Conservation (phyloP, 1,284 basidiomycete genomes). For the Macrocystidia cucumis region DNA sequence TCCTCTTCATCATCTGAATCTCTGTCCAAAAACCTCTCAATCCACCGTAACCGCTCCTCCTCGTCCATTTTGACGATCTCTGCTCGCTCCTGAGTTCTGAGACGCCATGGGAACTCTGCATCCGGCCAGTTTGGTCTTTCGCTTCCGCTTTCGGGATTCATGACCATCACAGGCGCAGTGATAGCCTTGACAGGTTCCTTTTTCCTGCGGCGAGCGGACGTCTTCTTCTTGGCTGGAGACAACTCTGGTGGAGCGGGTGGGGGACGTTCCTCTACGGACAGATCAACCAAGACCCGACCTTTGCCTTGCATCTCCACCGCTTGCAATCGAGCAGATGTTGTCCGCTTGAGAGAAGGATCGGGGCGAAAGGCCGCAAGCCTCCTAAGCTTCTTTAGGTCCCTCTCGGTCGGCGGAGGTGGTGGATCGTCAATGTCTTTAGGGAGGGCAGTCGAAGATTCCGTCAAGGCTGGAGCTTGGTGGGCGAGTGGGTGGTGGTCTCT, state of each 20-base stretch:
- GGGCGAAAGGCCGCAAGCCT: conserved; percentile 54
- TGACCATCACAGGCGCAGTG: conserved; percentile 16
- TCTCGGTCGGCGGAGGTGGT: conserved; percentile 40
- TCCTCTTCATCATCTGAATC: conserved; percentile 53
- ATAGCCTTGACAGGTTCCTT: conserved; percentile 21
- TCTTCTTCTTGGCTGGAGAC: conserved; percentile 26
- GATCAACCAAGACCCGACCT: conserved; percentile 57
- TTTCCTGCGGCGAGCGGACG: conserved; percentile 26
- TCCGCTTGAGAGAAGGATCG: conserved; percentile 15
- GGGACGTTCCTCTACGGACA: conserved; percentile 23
- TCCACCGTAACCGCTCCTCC: conserved; percentile 48
- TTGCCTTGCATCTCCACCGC: conserved; percentile 58
- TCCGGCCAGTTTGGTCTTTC: conserved; percentile 70
- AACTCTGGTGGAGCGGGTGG: conserved; percentile 17
- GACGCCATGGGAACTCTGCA: conserved; percentile 64
- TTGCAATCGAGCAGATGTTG: conserved; percentile 31
- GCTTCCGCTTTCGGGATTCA: conserved; percentile 17
- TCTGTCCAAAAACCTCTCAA: conserved; percentile 51
- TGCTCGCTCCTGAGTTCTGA: conserved; percentile 44
- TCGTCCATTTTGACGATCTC: conserved; percentile 43
- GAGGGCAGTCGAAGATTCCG: conserved; percentile 31
- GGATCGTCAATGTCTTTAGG: conserved; percentile 26
- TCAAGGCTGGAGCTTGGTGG: conserved; percentile 28
- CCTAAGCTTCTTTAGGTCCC: conserved; percentile 54
- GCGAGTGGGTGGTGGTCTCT: conserved; percentile 40